These are phyloP conservation scores for Aureobasidium sp. DNA, from an alignment of 2,329 filamentous ascomycete genomes.

Conservation along the genomic window DNA sequence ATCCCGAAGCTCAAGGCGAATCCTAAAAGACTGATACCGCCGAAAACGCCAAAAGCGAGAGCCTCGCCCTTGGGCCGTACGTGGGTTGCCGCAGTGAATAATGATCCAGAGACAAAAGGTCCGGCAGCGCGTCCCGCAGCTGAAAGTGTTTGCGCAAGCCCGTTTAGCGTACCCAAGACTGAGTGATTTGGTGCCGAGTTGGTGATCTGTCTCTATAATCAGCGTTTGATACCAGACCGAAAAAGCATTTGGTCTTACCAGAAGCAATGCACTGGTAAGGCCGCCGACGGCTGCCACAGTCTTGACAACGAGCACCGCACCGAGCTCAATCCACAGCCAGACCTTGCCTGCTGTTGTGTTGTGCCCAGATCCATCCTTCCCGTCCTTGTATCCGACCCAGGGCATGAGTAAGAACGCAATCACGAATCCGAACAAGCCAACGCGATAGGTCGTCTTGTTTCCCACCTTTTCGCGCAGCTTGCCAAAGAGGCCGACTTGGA, in stretches of 20 bases:
- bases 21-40: constrained; percentile 69
- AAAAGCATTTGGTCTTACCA: constrained; percentile 32
- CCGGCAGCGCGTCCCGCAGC: constrained; percentile 83
- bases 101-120: constrained; percentile 75
- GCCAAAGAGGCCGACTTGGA: constrained; percentile 81
- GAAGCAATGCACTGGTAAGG: constrained; percentile 75
- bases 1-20: constrained; percentile 76
- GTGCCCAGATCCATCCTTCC: constrained; percentile 34
- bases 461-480: constrained; percentile 69
- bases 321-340: constrained; percentile 76
- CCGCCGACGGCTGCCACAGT: constrained; percentile 86
- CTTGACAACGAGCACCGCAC: constrained; percentile 71
- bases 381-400: constrained; percentile 71
- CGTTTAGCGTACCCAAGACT: constrained; percentile 83
- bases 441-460: constrained; percentile 76
- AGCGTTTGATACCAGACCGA: constrained; percentile 37
- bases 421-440: constrained; percentile 70
- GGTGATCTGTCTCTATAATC: constrained; percentile 56
- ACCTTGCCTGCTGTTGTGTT: constrained; percentile 47
- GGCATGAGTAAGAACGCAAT: constrained; percentile 81
- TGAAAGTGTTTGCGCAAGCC: constrained; percentile 85
- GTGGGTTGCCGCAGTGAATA: constrained; percentile 72
- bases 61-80: constrained; percentile 74
- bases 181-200: constrained; percentile 83
- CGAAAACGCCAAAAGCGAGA: constrained; percentile 80